Evolutionary conservation across 345 rosid genomes (phyloP), one percentile per base, ranked within the genome.

Genomic region (Hibiscus mutabilis): DNA sequence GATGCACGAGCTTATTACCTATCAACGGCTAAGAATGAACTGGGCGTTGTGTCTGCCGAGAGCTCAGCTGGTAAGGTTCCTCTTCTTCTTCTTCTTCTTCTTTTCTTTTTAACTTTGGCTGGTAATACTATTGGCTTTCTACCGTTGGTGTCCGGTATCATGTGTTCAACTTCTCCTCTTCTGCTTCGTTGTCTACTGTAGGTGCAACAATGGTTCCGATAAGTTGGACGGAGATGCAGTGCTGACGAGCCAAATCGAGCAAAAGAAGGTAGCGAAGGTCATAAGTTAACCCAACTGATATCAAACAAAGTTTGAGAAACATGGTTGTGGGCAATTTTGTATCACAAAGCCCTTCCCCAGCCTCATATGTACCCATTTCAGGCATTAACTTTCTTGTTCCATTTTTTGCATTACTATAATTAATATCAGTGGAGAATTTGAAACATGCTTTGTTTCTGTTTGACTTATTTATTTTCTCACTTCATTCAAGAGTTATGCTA

Each of bases 161-260:
- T 18, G 22, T 24, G 16, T 57, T 57, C 33, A 14, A 33, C 7
- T 15, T 3, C 51, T 63, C 31, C 13, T n/a, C 51, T 62, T 63
- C n/a, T 18, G 16, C 49, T 8, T 9, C 35, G 22, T 71, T 61
- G 11, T 75, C 73, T 74, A 61, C 60, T 74, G 67, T 75, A 90
- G 98, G 97, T 29, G 97, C 83, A 73, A 80, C 95, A 53, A 85
- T 94, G 97, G 88, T 91, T 64, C 98, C 98, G 0, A 74, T 90
- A 71, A 94, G 96, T 74, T 94, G 98, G 97, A 91, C 96, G 0
- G 93, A 94, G 84, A 88, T 94, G 98, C 97, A 90, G 69, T 92
- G 98, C 71, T 86, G 84, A 90, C 97, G 0, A 89, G 97, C 35
- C 98, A 94, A 82, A 85, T 81, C 0, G 97, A 91, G 89, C 83